Conservation (phyloP, 1,284 basidiomycete species). For the Peniophora sp. region DNA sequence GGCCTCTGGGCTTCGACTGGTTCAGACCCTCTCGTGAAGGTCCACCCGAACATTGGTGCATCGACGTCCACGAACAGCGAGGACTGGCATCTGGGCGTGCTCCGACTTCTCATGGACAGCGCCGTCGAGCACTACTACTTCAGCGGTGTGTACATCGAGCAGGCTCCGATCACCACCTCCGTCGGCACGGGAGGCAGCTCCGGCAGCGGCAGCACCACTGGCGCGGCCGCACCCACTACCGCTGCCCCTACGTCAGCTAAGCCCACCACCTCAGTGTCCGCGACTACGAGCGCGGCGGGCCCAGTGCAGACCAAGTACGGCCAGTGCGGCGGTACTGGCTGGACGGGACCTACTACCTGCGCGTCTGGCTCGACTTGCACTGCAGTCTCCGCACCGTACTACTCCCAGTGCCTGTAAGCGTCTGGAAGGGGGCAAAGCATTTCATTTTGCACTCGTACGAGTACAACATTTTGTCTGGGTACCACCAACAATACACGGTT, state of each 20-base stretch:
- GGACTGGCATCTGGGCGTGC: constrained; percentile 58
- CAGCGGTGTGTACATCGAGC: constrained; percentile 54
- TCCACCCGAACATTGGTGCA: constrained; percentile 39
- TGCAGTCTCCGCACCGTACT: constrained; percentile 44
- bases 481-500: not conserved
- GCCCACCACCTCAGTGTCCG: constrained; percentile 8
- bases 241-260: constrained; percentile 16
- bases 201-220: not conserved
- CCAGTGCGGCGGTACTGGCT: constrained; percentile 48
- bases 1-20: constrained; percentile 54
- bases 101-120: constrained; percentile 42
- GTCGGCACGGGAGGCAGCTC: constrained; percentile 31
- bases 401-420: constrained; percentile 29
- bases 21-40: constrained; percentile 37
- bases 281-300: constrained; percentile 25
- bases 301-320: constrained; percentile 39
- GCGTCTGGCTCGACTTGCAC: constrained; percentile 33
- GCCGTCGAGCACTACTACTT: constrained; percentile 51
- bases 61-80: constrained; percentile 52
- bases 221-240: constrained; percentile 12
- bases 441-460: no score
- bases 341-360: constrained; percentile 40
- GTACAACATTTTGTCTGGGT: not conserved
- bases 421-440: not conserved
- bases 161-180: constrained; percentile 44